Conservation (phyloP, 257 asterid genomes). For the Lycium barbarum region DNA sequence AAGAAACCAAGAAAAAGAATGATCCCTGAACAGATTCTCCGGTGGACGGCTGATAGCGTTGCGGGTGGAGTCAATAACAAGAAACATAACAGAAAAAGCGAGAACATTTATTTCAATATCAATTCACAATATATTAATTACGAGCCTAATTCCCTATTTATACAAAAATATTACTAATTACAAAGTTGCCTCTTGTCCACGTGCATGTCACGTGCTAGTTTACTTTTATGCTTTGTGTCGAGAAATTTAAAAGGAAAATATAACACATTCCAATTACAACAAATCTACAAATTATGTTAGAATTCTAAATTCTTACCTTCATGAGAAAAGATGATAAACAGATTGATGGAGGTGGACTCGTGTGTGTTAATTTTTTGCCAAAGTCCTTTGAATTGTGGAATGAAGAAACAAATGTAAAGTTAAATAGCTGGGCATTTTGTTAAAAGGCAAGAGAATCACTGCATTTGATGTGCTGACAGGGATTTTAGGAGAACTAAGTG, state of each 20-base stretch:
- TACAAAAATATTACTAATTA: too few relatives aligned
- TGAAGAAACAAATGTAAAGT: neutral
- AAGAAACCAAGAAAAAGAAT: too few relatives aligned
- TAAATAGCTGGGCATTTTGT: neutral
- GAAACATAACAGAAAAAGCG: too few relatives aligned
- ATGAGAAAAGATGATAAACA: neutral
- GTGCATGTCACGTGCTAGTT: too few relatives aligned
- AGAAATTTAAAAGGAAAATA: neutral
- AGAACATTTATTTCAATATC: neutral
- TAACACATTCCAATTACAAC: neutral
- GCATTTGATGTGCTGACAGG: neutral
- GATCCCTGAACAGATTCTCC: too few relatives aligned
- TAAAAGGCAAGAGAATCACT: neutral
- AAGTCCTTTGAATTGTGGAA: neutral
- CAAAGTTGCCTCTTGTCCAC: too few relatives aligned
- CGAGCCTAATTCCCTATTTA: too few relatives aligned
- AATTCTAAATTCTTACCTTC: neutral
- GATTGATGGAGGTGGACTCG: too few relatives aligned
- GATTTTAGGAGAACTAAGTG: neutral
- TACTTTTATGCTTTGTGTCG: neutral
- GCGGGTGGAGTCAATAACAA: too few relatives aligned
- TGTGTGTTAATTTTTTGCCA: neutral
- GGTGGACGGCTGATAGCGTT: too few relatives aligned
- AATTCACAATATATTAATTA: slow-evolving; percentile 42
- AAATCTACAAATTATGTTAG: neutral